These are phyloP conservation scores for Saccharomycopsis hybrid DNA, from an alignment of 1,139 yeast species.

Conservation along the genomic window DNA sequence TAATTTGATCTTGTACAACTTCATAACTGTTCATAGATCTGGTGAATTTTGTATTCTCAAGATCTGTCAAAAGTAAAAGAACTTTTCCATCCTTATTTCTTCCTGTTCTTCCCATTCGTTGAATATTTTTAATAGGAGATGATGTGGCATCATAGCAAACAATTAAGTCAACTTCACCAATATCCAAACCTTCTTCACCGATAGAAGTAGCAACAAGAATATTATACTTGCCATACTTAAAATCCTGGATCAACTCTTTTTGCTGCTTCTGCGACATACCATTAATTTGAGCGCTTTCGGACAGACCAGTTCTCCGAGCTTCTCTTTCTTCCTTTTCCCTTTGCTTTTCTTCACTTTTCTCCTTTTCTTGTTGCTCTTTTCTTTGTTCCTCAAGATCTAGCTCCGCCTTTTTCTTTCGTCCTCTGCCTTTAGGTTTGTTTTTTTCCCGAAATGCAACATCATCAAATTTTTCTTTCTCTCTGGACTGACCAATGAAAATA, in stretches of 20 bases:
- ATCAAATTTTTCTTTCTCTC: constrained; percentile 56
- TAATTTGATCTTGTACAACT: constrained; percentile 56
- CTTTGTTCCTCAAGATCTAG: constrained; percentile 27
- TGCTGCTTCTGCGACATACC: constrained; percentile 70
- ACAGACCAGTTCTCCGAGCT: constrained; percentile 34
- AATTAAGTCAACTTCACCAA: constrained; percentile 94
- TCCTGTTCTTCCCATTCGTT: constrained; percentile 98
- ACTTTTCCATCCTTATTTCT: constrained; percentile 87
- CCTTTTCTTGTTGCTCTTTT: constrained; percentile 27
- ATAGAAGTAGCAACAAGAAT: constrained; percentile 92
- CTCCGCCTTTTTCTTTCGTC: constrained; percentile 31
- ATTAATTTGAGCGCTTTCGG: constrained; percentile 37
- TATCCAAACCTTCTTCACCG: constrained; percentile 98
- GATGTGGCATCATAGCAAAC: constrained; percentile 89
- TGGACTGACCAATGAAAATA: constrained; percentile 83
- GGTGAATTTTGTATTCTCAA: constrained; percentile 74
- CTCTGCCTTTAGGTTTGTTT: constrained; percentile 36
- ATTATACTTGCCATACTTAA: constrained; percentile 66
- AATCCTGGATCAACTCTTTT: constrained; percentile 64
- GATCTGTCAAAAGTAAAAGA: constrained; percentile 67
- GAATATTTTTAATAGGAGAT: constrained; percentile 89
- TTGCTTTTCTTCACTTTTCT: constrained; percentile 25
- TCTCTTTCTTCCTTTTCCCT: constrained; percentile 29
- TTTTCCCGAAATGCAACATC: constrained; percentile 41
- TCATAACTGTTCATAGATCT: constrained; percentile 82